Evolutionary conservation across 2,329 filamentous ascomycete species (phyloP).

Genomic region (Colletotrichum godetiae): DNA sequence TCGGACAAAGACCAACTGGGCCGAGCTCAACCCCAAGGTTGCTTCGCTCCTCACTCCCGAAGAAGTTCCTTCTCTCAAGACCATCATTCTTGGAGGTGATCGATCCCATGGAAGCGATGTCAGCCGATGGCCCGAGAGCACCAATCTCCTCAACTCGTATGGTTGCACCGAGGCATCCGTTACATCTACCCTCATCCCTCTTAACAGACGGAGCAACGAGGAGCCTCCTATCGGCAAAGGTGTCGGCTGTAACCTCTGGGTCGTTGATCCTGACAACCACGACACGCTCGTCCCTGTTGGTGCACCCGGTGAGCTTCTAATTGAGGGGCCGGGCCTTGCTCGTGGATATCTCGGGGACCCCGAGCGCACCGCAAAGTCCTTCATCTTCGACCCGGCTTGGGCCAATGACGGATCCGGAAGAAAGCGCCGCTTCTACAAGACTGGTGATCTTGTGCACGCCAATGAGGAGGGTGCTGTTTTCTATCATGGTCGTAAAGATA

Average conservation of each 20-base stretch:
- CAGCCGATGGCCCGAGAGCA: slow-evolving; percentile 33
- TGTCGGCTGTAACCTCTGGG: background rate
- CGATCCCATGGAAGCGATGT: slow-evolving; percentile 37
- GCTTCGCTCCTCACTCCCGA: slow-evolving; percentile 54
- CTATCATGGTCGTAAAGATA: slow-evolving; percentile 40
- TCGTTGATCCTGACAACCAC: background rate
- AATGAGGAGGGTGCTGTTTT: slow-evolving; percentile 31
- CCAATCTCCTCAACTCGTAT: slow-evolving; percentile 35
- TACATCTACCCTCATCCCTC: slow-evolving; percentile 52
- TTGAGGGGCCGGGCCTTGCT: background rate
- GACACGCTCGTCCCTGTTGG: background rate
- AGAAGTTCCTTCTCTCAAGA: slow-evolving; percentile 49
- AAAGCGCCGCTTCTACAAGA: slow-evolving; percentile 52
- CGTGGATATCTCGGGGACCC: slow-evolving; percentile 1
- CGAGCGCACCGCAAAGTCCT: background rate
- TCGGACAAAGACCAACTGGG: slow-evolving; percentile 62
- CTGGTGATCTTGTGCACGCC: slow-evolving; percentile 52
- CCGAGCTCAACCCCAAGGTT: slow-evolving; percentile 68
- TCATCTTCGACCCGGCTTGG: background rate
- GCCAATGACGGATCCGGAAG: background rate
- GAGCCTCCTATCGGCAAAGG: background rate
- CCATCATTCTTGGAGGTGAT: slow-evolving; percentile 44
- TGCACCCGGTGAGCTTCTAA: background rate
- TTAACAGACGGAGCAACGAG: background rate
- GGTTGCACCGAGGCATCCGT: slow-evolving; percentile 52